A percentile compares a stretch with the other conserved stretches of the same genome.
Conservation (phyloP, 352 stramenopile species). For the Phytophthora boehmeriae region DNA sequence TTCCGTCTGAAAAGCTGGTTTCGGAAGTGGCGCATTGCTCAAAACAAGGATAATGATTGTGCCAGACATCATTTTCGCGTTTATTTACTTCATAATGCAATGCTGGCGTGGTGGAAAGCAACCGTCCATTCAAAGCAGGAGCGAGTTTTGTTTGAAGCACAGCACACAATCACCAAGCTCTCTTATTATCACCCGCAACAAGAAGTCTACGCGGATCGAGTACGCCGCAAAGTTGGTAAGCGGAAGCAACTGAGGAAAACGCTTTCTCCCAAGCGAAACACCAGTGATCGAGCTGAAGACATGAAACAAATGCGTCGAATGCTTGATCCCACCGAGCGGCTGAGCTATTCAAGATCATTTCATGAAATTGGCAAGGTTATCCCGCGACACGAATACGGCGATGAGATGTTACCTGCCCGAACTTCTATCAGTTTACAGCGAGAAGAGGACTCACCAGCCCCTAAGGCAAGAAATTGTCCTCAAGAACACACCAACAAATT, state of each 20-base stretch:
- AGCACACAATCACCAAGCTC: slow-evolving; percentile 38
- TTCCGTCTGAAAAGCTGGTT: slow-evolving; percentile 21
- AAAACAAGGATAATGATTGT: slow-evolving; percentile 6
- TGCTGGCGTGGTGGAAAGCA: slow-evolving; percentile 48
- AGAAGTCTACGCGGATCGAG: slow-evolving; percentile 16
- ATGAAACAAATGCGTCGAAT: slow-evolving; percentile 40
- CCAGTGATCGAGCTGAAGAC: slow-evolving; percentile 4
- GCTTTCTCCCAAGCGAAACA: background rate
- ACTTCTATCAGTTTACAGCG: background rate
- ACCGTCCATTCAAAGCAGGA: slow-evolving; percentile 62
- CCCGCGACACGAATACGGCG: background rate
- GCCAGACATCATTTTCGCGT: slow-evolving; percentile 19
- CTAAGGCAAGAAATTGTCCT: too few species aligned
- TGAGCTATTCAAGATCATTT: slow-evolving; percentile 30
- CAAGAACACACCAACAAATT: too few species aligned
- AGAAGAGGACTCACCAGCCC: too few species aligned
- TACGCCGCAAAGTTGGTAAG: background rate
- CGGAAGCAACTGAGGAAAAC: slow-evolving; percentile 7
- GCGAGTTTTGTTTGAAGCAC: slow-evolving; percentile 42
- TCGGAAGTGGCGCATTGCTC: slow-evolving; percentile 17
- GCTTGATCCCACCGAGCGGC: slow-evolving; percentile 35
- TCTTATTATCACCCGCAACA: slow-evolving; percentile 46
- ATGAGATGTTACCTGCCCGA: background rate
- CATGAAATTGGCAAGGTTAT: slow-evolving; percentile 6
- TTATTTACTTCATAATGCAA: slow-evolving; percentile 22